Base-by-base conservation (phyloP, 805 yeast genomes). In the Wickerhamiella brachini region DNA sequence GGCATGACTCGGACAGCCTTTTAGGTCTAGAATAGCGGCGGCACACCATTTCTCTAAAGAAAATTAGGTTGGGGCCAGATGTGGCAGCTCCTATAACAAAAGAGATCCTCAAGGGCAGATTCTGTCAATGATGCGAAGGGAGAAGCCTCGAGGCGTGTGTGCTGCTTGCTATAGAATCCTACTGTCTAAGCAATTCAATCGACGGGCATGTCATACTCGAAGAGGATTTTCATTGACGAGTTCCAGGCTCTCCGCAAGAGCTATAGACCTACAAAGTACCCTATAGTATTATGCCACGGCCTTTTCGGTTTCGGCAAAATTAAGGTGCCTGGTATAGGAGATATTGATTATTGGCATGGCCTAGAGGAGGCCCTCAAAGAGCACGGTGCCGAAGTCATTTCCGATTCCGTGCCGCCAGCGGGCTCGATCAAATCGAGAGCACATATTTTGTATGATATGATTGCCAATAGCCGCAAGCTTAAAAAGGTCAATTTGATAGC, bases 271-370 rank as follows among this genome's bases (percentile, higher is more conserved):
- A 52, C 60, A 6, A 52, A 52, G 24, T 59, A 74, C 59, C 95
- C 95, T 0, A 77, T 87, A 1, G 83, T 87, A 0, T 65, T 87
- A 24, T 87, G 95, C 59, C 96, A 87, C 68, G 96, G 96, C 0
- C 73, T 87, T 22, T 78, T 85, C 0, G 96, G 96, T 1, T 87
- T 85, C 58, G 94, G 85, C 58, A 72, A 69, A 51, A 49, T 77
- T 39, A 61, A 68, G 37, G 56, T 79, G 8, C 79, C 81, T 0
- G 45, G 50, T 5, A 65, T 62, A 3, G 48, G 48, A 2, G 29
- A 71, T 43, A 66, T 85, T 22, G 83, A 82, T 52, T 88, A 89
- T 61, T 89, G 95, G 95, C 73, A 75, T 52, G 96, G 96, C 0
- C 78, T 89, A 22, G 77, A 77, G 55, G 75, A 76, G 31, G 79